phyloP scores from a whole-genome alignment of 768 basidiomycete species.

The Paxillus rubicundulus region DNA sequence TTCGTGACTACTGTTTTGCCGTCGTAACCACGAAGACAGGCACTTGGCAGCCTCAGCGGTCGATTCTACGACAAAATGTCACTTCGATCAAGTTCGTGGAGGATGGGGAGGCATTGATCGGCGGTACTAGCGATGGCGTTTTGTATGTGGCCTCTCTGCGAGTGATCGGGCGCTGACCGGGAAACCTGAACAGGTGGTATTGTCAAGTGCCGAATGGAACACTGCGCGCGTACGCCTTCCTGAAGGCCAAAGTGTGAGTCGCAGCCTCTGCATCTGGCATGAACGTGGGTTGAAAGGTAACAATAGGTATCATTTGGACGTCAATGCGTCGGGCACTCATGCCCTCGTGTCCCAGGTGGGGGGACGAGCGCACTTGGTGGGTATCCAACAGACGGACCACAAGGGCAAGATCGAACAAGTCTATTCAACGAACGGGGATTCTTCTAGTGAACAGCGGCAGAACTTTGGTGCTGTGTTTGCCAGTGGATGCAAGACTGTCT shows the following conservation, averaged over 20 bases:
- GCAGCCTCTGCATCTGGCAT: neutral
- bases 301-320: conserved; percentile 51
- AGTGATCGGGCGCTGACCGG: conserved; percentile 9
- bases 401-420: conserved; percentile 53
- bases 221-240: conserved; percentile 55
- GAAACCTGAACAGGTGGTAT: conserved; percentile 49
- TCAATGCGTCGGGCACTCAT: conserved; percentile 47
- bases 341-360: conserved; percentile 52
- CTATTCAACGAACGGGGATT: conserved; percentile 43
- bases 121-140: conserved; percentile 69
- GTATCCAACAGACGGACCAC: conserved; percentile 46
- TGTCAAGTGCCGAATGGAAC: conserved; percentile 68
- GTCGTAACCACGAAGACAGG: conserved; percentile 34
- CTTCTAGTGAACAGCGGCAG: conserved; percentile 28
- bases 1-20: neutral
- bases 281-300: conserved; percentile 9
- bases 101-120: conserved; percentile 60
- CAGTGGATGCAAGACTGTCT: conserved; percentile 47
- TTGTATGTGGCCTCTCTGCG: conserved; percentile 41
- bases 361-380: conserved; percentile 50
- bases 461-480: conserved; percentile 54
- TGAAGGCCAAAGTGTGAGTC: conserved; percentile 57
- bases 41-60: conserved; percentile 61
- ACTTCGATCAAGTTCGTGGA: conserved; percentile 62
- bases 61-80: conserved; percentile 63